These are phyloP conservation scores for Didymella glomerata DNA, from an alignment of 2,329 filamentous ascomycete species.

Conservation along the genomic window DNA sequence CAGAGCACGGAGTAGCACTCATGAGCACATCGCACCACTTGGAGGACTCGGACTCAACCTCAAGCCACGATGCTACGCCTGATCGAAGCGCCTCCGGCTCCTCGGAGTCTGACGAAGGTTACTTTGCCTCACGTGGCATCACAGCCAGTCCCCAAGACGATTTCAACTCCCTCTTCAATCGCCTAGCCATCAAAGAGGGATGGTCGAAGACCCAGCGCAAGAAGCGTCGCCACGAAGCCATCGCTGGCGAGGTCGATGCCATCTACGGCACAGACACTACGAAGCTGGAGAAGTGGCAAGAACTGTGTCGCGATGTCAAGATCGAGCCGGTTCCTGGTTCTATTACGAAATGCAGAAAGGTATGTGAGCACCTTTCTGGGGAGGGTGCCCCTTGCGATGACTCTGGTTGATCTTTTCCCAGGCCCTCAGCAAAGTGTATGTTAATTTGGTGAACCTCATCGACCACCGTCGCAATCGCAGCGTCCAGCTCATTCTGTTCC, in stretches of 20 bases:
- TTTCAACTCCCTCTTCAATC: slow-evolving; percentile 26
- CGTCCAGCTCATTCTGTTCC: slow-evolving; percentile 22
- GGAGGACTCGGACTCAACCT: background rate
- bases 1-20: background rate
- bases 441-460: slow-evolving; percentile 39
- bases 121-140: slow-evolving; percentile 25
- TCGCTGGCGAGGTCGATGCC: slow-evolving; percentile 22
- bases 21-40: no score
- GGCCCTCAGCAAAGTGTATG: slow-evolving; percentile 27
- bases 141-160: slow-evolving; percentile 10
- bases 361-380: slow-evolving; percentile 16
- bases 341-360: slow-evolving; percentile 39
- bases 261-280: slow-evolving; percentile 21
- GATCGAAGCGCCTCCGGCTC: slow-evolving; percentile 4
- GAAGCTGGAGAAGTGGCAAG: slow-evolving; percentile 34
- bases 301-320: slow-evolving; percentile 31
- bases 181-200: slow-evolving; percentile 23
- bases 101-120: slow-evolving; percentile 2
- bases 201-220: slow-evolving; percentile 23
- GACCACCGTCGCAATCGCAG: slow-evolving; percentile 32
- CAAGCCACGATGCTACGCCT: slow-evolving; percentile 6
- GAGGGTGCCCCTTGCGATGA: no score
- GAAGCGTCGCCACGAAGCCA: slow-evolving; percentile 12
- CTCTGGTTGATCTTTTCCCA: slow-evolving; percentile 8
- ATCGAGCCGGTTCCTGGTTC: slow-evolving; percentile 25